Base-by-base conservation (phyloP, 768 basidiomycete genomes). In the Boletus reticuloceps region DNA sequence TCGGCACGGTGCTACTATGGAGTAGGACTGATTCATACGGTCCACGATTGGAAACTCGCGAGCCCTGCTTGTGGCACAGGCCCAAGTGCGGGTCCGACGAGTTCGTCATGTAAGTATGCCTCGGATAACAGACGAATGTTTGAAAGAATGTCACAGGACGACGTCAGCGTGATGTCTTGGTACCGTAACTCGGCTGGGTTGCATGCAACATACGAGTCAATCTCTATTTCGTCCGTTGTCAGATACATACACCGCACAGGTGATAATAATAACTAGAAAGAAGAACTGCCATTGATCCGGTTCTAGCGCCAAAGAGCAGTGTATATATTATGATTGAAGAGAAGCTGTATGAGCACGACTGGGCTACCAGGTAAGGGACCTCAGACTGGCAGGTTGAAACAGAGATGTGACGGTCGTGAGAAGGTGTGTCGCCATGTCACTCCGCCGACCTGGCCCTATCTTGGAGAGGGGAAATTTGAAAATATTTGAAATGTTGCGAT, bases 401-500 rank as follows among this genome's bases (percentile, higher is more conserved):
- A 29, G n/a, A n/a, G n/a, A n/a, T n/a, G n/a, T 14, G 32, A 27
- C 32, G 5, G 19, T 14, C 54, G 54, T 55, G 54, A 19, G 48
- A 55, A 27, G 36, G 40, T 49, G 40, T 49, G 47, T 54, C 41
- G 36, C 47, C 6, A 0, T 50, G 54, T 50, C 54, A 55, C 48
- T 45, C 19, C 34, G 27, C 47, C 36, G 52, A 47, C 29, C 36
- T 40, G 31, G 41, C 41, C 34, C 47, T 48, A 48, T 53, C 39
- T 54, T 40, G 36, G 34, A 39, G 27, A 58, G 54, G 56, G 34
- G 34, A 36, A 0, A 36, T 36, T 36, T 36, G 34, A 14, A 55
- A 46, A 52, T 48, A 53, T 56, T 65, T 58, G 48, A 44, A 66
- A 64, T 60, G 53, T 64, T 58, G 51, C 61, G 68, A 72, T 72